Base-by-base conservation (phyloP, 2,329 filamentous ascomycete genomes). In the Apiospora pterosperma region DNA sequence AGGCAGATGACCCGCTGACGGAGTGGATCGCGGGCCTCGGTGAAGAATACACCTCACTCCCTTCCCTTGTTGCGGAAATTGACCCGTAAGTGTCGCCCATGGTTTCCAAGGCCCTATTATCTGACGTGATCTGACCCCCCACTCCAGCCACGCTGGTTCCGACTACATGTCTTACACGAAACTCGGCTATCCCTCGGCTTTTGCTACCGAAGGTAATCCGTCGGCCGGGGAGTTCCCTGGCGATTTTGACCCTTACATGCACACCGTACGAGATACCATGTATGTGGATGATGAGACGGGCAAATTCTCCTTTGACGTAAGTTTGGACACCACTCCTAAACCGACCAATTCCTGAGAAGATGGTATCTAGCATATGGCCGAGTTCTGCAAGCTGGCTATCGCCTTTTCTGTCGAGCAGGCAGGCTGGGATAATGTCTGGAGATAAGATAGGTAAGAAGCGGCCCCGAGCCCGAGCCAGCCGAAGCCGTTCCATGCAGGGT, bases 161-260 rank as follows among this genome's bases (percentile, higher is more conserved):
- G 78, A 80, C 61, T 79, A 80, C 69, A 78, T 79, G 77, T 78
- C 76, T 0, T 80, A 72, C 64, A 78, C 77, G 1, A 69, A 76
- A 68, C 67, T 75, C n/a, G 75, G 75, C n/a, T 80, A 75, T 66
- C 78, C 78, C 2, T 71, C 78, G 1, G 70, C 77, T 0, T 79
- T 80, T 62, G 78, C 77, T 1, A 72, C 73, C 0, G 77, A 80
- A 67, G 77, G 78, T 10, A 73, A 80, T 66, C 78, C 77, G 1
- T 67, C 74, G 2, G 67, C 69, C 11, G 67, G 67, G n/a, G 69
- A 68, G 1, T 72, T 74, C 61, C 70, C 71, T 0, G 76, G 76
- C 44, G 75, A 78, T 14, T 75, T 70, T n/a, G 76, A 80, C 55
- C 77, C 78, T 2, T 80, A 79, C 42, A 68, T 80, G 0, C 78